These are phyloP conservation scores for Fusarium xyrophilum DNA, from an alignment of 2,329 filamentous ascomycete species.

Conservation along the genomic window DNA sequence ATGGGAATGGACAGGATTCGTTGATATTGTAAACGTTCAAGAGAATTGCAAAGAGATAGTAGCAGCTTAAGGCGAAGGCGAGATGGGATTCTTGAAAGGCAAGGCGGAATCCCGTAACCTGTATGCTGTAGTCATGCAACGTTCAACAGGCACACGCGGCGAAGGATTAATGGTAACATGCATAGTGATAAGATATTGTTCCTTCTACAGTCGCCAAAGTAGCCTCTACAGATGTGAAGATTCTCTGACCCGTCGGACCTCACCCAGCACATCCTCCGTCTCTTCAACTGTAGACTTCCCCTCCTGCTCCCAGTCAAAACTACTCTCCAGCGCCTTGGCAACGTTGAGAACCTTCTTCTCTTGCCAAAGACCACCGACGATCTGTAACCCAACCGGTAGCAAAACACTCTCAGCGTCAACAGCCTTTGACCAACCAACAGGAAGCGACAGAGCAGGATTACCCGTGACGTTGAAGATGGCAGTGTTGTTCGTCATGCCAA, in stretches of 20 bases:
- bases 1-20: too few species aligned
- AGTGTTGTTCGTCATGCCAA: slow-evolving; percentile 63
- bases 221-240: neutral
- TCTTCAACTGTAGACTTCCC: neutral
- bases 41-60: too few species aligned
- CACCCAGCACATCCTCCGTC: neutral
- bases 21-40: too few species aligned
- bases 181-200: accelerated
- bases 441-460: slow-evolving; percentile 61
- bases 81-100: accelerated
- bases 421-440: slow-evolving; percentile 55
- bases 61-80: accelerated
- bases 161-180: neutral
- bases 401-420: slow-evolving; percentile 43
- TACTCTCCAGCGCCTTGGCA: slow-evolving; percentile 56
- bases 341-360: slow-evolving; percentile 55
- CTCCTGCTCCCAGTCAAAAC: slow-evolving; percentile 50
- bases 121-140: neutral
- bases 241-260: neutral
- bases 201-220: accelerated
- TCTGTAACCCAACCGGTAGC: slow-evolving; percentile 62
- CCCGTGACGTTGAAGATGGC: slow-evolving; percentile 64
- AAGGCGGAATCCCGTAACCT: accelerated
- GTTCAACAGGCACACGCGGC: accelerated
- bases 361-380: slow-evolving; percentile 60